phyloP scores from a whole-genome alignment of 805 yeast genomes.

The Huiozyma naganishii region DNA sequence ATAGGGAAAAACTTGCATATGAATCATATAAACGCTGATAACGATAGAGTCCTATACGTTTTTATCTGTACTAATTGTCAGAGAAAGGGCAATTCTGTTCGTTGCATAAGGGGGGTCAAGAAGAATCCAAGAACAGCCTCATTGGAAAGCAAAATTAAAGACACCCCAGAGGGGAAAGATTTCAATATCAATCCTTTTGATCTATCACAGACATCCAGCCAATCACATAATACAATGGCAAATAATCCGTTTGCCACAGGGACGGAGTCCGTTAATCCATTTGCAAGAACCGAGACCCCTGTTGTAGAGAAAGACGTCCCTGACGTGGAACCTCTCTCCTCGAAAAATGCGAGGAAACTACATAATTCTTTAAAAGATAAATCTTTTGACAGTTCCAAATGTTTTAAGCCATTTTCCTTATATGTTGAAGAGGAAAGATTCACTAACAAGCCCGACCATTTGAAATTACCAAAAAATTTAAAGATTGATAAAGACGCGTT shows the following conservation, averaged over 20 bases:
- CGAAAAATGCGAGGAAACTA: conserved; percentile 26
- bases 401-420: conserved; percentile 55
- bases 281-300: conserved; percentile 1
- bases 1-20: conserved; percentile 6
- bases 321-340: conserved; percentile 13
- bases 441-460: conserved; percentile 38
- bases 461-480: conserved; percentile 38
- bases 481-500: conserved; percentile 42
- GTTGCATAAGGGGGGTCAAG: conserved; percentile 66
- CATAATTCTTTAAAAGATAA: conserved; percentile 21
- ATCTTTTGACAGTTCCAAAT: conserved; percentile 11
- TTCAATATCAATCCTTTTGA: conserved; percentile 29
- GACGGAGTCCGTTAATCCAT: conserved; percentile 21
- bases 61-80: conserved; percentile 71
- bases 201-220: conserved; percentile 6
- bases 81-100: conserved; percentile 56
- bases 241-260: conserved; percentile 32
- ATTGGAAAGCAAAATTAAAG: conserved; percentile 30
- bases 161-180: conserved; percentile 32
- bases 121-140: conserved; percentile 38
- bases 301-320: neutral
- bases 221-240: conserved; percentile 21
- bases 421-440: conserved; percentile 65
- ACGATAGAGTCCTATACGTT: conserved; percentile 74
- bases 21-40: conserved; percentile 35